phyloP scores from a whole-genome alignment of 192 early-diverging fungal species.

The Backusella morwellensis region DNA sequence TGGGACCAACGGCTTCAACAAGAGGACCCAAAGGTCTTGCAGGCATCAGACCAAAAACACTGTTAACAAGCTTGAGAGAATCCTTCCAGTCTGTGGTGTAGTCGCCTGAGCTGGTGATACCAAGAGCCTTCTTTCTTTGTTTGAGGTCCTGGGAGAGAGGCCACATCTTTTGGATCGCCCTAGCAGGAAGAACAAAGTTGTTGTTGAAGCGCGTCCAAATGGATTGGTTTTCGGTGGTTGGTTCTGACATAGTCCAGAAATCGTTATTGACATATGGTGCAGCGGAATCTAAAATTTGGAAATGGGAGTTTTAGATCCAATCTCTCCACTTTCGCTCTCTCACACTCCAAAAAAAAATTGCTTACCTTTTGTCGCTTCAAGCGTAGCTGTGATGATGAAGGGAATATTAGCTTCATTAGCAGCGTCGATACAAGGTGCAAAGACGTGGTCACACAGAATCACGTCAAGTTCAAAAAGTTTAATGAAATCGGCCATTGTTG shows the following conservation, averaged over 20 bases:
- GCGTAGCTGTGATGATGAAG: too few species aligned
- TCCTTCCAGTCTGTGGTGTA: background rate
- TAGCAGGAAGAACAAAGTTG: background rate
- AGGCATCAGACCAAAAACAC: slow-evolving; percentile 7
- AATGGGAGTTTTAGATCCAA: too few species aligned
- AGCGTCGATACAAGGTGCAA: slow-evolving; percentile 6
- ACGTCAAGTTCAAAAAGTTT: background rate
- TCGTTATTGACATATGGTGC: background rate
- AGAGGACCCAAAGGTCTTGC: slow-evolving; percentile 24
- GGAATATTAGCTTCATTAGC: slow-evolving; percentile 5
- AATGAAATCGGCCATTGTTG: background rate
- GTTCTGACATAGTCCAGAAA: background rate
- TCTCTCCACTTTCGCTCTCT: too few species aligned
- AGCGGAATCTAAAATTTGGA: background rate
- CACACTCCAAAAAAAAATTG: too few species aligned
- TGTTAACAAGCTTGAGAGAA: slow-evolving; percentile 23
- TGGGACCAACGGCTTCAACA: slow-evolving; percentile 30
- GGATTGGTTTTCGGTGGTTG: background rate
- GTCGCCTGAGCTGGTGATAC: background rate
- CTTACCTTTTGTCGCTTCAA: too few species aligned
- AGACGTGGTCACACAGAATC: slow-evolving; percentile 21
- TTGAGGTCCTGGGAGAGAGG: background rate
- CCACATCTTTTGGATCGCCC: background rate
- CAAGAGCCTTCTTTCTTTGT: background rate
- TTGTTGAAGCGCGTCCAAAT: background rate